Conservation (phyloP, 2,329 filamentous ascomycete genomes). For the Aspergillus transmontanensis region DNA sequence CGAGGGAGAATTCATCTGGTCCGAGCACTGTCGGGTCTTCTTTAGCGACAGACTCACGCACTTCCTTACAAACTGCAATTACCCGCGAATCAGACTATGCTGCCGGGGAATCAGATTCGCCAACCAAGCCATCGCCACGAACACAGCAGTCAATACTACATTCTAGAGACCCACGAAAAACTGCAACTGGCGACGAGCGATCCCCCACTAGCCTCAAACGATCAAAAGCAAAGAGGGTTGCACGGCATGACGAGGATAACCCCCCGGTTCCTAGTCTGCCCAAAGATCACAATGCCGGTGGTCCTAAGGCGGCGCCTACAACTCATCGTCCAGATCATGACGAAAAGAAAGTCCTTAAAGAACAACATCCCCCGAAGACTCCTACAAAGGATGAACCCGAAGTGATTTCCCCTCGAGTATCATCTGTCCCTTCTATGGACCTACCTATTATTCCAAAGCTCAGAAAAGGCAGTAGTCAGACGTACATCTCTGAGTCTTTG, state of each 20-base stretch:
- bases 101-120: constrained; percentile 24
- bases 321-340: constrained; percentile 14
- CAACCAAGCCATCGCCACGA: constrained; percentile 24
- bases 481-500: constrained; percentile 30
- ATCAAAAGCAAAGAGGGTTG: constrained; percentile 44
- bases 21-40: constrained; percentile 35
- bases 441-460: constrained; percentile 49
- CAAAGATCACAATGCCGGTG: constrained; percentile 25
- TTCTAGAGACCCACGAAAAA: constrained; percentile 29
- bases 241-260: constrained; percentile 39
- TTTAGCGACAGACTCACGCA: constrained; percentile 28
- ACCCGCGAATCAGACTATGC: constrained; percentile 40
- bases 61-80: constrained; percentile 33
- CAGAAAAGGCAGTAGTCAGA: constrained; percentile 41
- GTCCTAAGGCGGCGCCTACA: constrained; percentile 15
- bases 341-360: constrained; percentile 20
- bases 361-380: constrained; percentile 26
- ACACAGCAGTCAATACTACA: constrained; percentile 35
- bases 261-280: constrained; percentile 30
- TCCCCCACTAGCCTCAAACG: constrained; percentile 40
- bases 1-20: constrained; percentile 33
- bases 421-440: constrained; percentile 50
- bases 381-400: constrained; percentile 29
- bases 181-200: constrained; percentile 31
- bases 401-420: constrained; percentile 42